Evolutionary conservation across 2,329 filamentous ascomycete species (phyloP).

Genomic region (Fusarium pseudonygamai): DNA sequence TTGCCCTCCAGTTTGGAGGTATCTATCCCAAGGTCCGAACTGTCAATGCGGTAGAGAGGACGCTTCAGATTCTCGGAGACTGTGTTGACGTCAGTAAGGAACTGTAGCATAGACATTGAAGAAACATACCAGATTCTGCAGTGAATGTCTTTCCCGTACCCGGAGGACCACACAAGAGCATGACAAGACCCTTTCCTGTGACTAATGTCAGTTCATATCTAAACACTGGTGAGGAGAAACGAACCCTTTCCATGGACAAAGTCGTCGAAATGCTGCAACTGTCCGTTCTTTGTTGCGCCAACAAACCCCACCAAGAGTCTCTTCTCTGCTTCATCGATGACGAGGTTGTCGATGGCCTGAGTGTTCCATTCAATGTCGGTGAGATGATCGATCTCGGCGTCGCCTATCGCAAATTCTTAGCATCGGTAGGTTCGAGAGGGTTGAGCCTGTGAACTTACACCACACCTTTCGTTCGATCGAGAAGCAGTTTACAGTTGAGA

Average conservation of each 20-base stretch:
- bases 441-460: no score
- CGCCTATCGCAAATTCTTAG: no score
- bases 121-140: conserved; percentile 42
- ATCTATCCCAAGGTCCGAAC: conserved; percentile 2
- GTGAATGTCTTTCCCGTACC: conserved; percentile 53
- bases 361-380: neutral
- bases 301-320: neutral
- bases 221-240: rapidly evolving
- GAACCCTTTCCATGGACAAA: conserved; percentile 5
- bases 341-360: neutral
- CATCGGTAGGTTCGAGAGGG: no score
- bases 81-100: no score
- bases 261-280: neutral
- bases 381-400: neutral
- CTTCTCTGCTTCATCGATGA: conserved; percentile 7
- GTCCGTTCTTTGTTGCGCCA: neutral
- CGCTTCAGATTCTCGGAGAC: conserved; percentile 21
- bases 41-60: conserved; percentile 16
- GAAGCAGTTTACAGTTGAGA: conserved; percentile 4
- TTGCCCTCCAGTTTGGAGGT: neutral
- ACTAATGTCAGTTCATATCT: neutral
- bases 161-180: conserved; percentile 47
- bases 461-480: neutral
- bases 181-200: conserved; percentile 41
- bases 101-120: no score